Conservation (phyloP, 192 early-diverging fungal species). For the Backusella luteola region DNA sequence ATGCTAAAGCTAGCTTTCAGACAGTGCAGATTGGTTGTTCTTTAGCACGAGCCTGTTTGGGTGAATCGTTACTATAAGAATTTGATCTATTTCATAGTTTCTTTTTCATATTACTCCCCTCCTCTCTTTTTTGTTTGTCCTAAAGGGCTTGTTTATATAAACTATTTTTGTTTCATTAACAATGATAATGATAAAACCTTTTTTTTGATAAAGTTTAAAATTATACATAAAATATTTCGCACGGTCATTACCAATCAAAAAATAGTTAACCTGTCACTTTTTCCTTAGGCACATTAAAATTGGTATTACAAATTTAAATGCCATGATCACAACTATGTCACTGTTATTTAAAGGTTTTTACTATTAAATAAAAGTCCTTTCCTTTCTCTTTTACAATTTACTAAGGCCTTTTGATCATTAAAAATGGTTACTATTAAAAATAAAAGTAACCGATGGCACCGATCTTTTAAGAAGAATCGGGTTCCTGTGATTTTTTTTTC, state of each 20-base stretch:
- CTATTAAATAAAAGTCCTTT: too few species aligned
- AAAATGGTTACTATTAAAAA: too few species aligned
- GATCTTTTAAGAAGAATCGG: background rate
- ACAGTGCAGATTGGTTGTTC: constrained; percentile 93
- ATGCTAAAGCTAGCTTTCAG: constrained; percentile 70
- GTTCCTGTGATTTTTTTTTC: background rate
- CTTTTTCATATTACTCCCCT: background rate
- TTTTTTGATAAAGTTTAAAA: background rate
- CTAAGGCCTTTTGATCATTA: too few species aligned
- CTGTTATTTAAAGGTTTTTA: too few species aligned
- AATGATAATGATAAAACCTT: background rate
- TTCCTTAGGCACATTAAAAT: background rate
- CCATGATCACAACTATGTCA: too few species aligned
- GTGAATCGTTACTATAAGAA: constrained; percentile 73
- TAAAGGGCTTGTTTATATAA: background rate
- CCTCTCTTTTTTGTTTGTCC: background rate
- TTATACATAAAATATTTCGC: background rate
- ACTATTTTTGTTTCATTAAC: background rate
- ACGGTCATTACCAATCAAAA: background rate
- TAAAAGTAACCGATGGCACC: too few species aligned
- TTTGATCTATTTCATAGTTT: background rate
- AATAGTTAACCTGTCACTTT: background rate
- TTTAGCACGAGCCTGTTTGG: constrained; percentile 79
- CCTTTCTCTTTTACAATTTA: too few species aligned
- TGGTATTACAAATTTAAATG: background rate